phyloP scores from a whole-genome alignment of 768 basidiomycete species.

The Leccinellum albellum region DNA sequence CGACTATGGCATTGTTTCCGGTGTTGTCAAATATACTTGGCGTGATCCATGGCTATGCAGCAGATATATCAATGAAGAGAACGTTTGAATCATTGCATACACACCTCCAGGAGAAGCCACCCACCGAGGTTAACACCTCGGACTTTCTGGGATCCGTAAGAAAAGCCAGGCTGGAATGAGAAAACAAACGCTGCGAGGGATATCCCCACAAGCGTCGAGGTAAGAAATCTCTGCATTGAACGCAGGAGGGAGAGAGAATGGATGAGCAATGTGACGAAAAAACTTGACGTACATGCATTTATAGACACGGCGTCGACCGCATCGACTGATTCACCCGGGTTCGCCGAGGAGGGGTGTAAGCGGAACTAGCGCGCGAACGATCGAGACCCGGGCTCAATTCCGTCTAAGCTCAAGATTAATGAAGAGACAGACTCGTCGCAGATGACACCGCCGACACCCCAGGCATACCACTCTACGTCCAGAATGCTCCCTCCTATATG shows the following conservation, averaged over 20 bases:
- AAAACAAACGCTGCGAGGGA: conserved; percentile 26
- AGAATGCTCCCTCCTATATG: no score
- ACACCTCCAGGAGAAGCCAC: conserved; percentile 53
- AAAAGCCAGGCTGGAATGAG: conserved; percentile 52
- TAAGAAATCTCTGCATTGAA: conserved; percentile 10
- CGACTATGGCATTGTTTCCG: conserved; percentile 52
- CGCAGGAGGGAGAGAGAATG: conserved; percentile 53
- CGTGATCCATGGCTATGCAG: conserved; percentile 69
- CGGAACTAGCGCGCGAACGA: not conserved
- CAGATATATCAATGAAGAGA: conserved; percentile 37
- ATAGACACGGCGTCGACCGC: conserved; percentile 8
- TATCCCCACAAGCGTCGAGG: conserved; percentile 27
- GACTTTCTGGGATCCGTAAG: conserved; percentile 70
- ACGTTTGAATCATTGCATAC: conserved; percentile 6
- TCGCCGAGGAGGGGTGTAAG: not conserved
- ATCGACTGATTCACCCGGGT: not conserved
- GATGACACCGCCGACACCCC: no score
- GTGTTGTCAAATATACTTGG: conserved; percentile 67
- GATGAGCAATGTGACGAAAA: not conserved
- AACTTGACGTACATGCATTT: conserved; percentile 9
- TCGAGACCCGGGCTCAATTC: not conserved
- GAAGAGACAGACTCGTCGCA: no score
- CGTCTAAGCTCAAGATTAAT: not conserved
- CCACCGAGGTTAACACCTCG: conserved; percentile 83
- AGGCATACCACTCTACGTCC: no score